phyloP scores from a whole-genome alignment of 768 basidiomycete species.

The Boletus rubropictus region DNA sequence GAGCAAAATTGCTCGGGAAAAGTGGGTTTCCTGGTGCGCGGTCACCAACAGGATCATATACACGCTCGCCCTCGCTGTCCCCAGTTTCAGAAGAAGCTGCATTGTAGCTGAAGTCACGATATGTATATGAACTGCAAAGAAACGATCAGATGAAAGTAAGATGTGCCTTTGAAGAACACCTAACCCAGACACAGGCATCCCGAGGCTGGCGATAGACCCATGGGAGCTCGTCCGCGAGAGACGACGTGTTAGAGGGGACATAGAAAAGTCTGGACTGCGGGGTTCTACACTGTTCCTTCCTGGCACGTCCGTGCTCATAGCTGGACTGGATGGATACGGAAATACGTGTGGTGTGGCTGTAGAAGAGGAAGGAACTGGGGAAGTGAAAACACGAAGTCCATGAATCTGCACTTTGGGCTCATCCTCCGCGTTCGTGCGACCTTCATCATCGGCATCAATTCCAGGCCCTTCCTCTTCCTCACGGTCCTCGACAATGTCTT shows the following conservation, averaged over 20 bases:
- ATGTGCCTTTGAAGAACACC: background rate
- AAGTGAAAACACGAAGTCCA: conserved; percentile 52
- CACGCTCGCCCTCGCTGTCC: conserved; percentile 26
- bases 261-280: conserved; percentile 22
- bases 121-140: conserved; percentile 9
- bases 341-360: conserved; percentile 23
- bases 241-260: conserved; percentile 17
- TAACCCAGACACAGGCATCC: conserved; percentile 25
- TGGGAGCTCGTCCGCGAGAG: conserved; percentile 23
- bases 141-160: background rate
- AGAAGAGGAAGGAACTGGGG: conserved; percentile 30
- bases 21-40: conserved; percentile 68
- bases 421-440: conserved; percentile 14
- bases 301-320: conserved; percentile 10
- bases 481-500: conserved; percentile 44
- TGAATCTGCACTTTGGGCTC: conserved; percentile 40
- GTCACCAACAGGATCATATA: conserved; percentile 53
- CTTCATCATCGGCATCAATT: conserved; percentile 10
- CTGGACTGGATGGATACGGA: conserved; percentile 22
- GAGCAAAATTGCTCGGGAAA: conserved; percentile 78
- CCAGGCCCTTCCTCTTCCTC: conserved; percentile 48
- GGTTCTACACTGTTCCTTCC: conserved; percentile 23
- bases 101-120: conserved; percentile 13
- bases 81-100: conserved; percentile 19
- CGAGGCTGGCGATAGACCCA: conserved; percentile 24